Base-by-base conservation (phyloP, 768 basidiomycete species). In the Boletus subparvulus region DNA sequence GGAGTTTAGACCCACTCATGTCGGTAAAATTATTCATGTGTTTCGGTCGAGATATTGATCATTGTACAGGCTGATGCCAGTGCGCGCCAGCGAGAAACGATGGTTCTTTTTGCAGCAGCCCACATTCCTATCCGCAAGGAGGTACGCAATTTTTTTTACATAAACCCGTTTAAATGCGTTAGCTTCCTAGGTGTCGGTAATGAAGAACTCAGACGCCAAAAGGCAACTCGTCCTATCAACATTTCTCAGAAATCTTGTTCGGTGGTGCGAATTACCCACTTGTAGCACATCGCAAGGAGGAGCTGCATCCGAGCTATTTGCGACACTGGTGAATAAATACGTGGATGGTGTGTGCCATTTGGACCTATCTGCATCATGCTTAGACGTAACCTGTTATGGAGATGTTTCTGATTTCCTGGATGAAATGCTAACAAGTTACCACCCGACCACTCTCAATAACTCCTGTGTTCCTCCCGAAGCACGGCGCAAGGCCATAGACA, bases 311-410 rank as follows among this genome's bases (percentile, higher is more conserved):
- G 80, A 85, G 39, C 64, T 85, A 3, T 67, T 92, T 17, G 79
- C 87, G 1, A 81, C 86, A 0, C 73, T 90, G n/a, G 72, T 94
- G 28, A 97, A 98, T 69, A 92, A 94, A 70, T 82, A 85, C 37
- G 76, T 78, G 11, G 79, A 85, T 40, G 85, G 94, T 93, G 47
- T 93, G 47, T 61, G 43, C 21, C 21, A 4, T 28, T 19, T 4
- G 24, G 11, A 42, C 33, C 10, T 28, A 8, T 42, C 50, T 52
- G 17, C 8, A 7, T 48, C 36, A 53, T 45, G n/a, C 26, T n/a
- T 47, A 12, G 8, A 41, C 24, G 4, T 47, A 36, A 47, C 32
- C 45, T 46, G 11, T 4, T 19, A 16, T 36, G 54, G 11, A 88
- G 87, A 80, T 46, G 63, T 84, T 8, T 65, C 71, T 0, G 55